Evolutionary conservation across 2,329 filamentous ascomycete genomes (phyloP), one percentile per base, ranked within the genome.

Genomic region (Phialocephala sp.): DNA sequence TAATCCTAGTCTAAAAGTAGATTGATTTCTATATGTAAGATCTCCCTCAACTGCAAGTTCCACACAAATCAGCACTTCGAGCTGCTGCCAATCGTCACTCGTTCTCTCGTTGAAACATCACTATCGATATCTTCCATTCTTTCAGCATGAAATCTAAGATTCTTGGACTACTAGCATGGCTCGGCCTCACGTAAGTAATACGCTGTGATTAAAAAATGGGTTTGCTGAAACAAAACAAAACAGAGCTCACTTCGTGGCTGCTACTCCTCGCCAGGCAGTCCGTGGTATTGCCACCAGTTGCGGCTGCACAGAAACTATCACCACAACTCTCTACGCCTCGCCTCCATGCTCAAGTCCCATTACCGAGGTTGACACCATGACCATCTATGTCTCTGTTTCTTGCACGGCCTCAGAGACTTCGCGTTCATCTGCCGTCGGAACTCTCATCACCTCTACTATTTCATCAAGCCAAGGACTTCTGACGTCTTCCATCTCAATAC

Each of bases 291-390:
- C 24, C 22, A 35, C 50, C 11, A 47, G 54, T 32, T 63, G 41
- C 35, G 61, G 41, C 22, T 58, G 54, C 15, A 59, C 61, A 24
- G 55, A 63, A 12, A 63, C 22, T 15, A 18, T 39, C 37, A 63
- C 54, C 4, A 63, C 54, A 14, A 63, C 61, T 27, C 37, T 63
- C 11, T 58, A 63, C 27, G 15, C 45, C 12, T n/a, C 54, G 4
- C 18, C 27, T 32, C 35, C 32, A 32, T 63, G 54, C 39, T 54
- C 50, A 27, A 54, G 50, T 24, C 50, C 24, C 12, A 35, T 18
- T 15, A 35, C 50, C 1, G 24, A 32, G 22, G n/a, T n/a, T 15
- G 27, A 32, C 8, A 54, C 50, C 12, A 54, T 22, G 4, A 54
- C 50, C 6, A 27, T 54, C 50, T 54, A 32, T 54, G 24, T 62